Evolutionary conservation across 768 basidiomycete genomes (phyloP).

Genomic region (Gyrodon lividus): DNA sequence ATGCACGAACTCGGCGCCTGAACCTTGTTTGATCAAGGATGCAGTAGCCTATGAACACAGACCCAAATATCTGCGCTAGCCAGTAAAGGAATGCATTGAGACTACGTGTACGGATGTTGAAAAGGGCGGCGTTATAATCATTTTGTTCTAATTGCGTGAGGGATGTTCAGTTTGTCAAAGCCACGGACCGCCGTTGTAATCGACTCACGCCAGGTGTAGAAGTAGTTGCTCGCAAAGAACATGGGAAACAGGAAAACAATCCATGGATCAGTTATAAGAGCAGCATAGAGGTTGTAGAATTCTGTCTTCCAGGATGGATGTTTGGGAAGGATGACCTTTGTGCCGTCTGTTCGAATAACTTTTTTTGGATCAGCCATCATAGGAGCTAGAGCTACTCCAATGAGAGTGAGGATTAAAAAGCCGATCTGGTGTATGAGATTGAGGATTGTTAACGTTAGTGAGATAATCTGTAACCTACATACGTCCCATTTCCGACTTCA

Average conservation of each 20-base stretch:
- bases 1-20: conserved; percentile 68
- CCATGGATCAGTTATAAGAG: conserved; percentile 67
- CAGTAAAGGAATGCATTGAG: conserved; percentile 81
- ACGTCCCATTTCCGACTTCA: conserved; percentile 69
- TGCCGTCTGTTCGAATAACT: conserved; percentile 75
- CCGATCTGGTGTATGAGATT: conserved; percentile 51
- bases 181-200: not conserved
- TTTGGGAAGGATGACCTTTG: conserved; percentile 56
- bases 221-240: conserved; percentile 84
- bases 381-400: conserved; percentile 65
- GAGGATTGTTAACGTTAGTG: not conserved
- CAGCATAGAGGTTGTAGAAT: conserved; percentile 64
- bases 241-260: conserved; percentile 80
- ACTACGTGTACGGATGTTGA: conserved; percentile 75
- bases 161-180: conserved; percentile 7
- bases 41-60: conserved; percentile 59
- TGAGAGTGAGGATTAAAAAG: conserved; percentile 69
- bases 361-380: conserved; percentile 70
- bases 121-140: conserved; percentile 75
- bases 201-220: conserved; percentile 78
- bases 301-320: conserved; percentile 81
- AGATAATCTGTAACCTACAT: conserved; percentile 44
- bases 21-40: conserved; percentile 59
- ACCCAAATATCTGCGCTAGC: conserved; percentile 75
- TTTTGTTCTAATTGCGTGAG: conserved; percentile 59